A percentile compares a stretch with the other conserved stretches of the same genome.
Evolutionary conservation across 2,329 filamentous ascomycete genomes (phyloP).

Genomic region (Fusarium begoniae): DNA sequence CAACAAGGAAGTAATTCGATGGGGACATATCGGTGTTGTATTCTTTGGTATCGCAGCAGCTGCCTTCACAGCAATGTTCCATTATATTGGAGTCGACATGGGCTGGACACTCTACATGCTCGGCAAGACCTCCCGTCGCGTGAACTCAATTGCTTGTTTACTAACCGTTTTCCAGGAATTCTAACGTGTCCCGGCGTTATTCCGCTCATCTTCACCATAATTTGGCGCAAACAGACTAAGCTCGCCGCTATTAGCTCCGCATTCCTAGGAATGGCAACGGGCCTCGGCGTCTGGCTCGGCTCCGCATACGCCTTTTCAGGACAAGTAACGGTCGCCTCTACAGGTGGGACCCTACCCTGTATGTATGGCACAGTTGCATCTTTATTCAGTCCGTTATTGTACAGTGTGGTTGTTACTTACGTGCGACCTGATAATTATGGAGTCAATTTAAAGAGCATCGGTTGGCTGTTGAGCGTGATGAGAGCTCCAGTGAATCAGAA

Average conservation of each 20-base stretch:
- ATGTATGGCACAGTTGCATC: background rate
- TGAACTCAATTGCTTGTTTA: background rate
- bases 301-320: background rate
- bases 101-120: background rate
- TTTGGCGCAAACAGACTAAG: background rate
- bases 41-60: background rate
- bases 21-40: slow-evolving; percentile 62
- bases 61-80: background rate
- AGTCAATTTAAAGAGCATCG: background rate
- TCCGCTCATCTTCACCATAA: background rate
- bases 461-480: background rate
- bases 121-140: background rate
- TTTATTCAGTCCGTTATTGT: background rate
- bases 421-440: background rate
- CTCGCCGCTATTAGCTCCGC: background rate
- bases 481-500: rapidly evolving
- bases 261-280: background rate
- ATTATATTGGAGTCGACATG: background rate
- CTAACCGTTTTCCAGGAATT: background rate
- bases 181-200: background rate
- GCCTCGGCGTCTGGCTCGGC: background rate
- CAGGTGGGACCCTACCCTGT: background rate
- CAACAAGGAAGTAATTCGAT: slow-evolving; percentile 59
- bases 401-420: background rate
- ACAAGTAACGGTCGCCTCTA: background rate